phyloP scores from a whole-genome alignment of 179 eudicot species.

The Silene vulgaris region DNA sequence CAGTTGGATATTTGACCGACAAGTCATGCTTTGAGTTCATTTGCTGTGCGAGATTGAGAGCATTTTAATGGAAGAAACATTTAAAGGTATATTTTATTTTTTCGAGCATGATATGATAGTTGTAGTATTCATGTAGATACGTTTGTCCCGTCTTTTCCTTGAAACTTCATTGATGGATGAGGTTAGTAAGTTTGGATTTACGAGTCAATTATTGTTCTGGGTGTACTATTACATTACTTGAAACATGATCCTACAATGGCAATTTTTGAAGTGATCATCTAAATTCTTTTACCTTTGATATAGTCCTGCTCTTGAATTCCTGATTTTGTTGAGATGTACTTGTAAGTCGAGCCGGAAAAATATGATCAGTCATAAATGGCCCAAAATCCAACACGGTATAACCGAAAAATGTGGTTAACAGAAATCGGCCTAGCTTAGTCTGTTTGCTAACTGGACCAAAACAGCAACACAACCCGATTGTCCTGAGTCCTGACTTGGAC shows the following conservation, averaged over 20 bases:
- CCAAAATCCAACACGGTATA: background rate
- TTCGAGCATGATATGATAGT: conserved; percentile 12
- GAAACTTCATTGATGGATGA: conserved; percentile 15
- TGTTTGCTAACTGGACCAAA: no score
- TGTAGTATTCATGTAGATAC: conserved; percentile 28
- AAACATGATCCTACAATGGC: conserved; percentile 13
- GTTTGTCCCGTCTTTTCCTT: conserved; percentile 9
- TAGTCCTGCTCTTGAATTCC: background rate
- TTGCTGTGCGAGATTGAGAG: background rate
- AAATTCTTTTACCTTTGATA: background rate
- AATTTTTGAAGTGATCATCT: conserved; percentile 29
- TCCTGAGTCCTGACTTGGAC: no score
- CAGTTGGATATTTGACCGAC: conserved; percentile 37
- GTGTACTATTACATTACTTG: conserved; percentile 23
- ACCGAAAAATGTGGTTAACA: background rate
- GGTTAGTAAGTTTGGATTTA: conserved; percentile 16
- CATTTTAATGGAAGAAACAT: conserved; percentile 15
- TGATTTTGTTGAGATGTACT: background rate
- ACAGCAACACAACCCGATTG: no score
- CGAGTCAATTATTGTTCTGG: conserved; percentile 17
- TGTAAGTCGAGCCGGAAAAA: background rate
- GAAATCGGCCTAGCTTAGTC: background rate
- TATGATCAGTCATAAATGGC: background rate
- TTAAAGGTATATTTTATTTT: conserved; percentile 18
- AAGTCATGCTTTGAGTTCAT: conserved; percentile 30